These are phyloP conservation scores for Liriodendron chinense DNA, from an alignment of 164 flowering plant species.

Conservation along the genomic window DNA sequence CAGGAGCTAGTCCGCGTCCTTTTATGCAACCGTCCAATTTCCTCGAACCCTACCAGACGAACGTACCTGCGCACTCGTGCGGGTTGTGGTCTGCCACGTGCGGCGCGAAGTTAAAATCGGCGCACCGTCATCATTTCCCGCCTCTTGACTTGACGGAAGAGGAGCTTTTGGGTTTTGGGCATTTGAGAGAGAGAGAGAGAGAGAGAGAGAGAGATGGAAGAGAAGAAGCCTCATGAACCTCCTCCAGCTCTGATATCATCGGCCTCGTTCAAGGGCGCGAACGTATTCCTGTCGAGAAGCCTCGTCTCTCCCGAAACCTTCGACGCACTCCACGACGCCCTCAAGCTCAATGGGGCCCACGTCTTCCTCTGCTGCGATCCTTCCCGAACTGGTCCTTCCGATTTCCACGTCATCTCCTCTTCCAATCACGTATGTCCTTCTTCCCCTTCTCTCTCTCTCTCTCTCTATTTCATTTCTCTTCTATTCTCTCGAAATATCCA, in stretches of 20 bases:
- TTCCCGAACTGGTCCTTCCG: slow-evolving; percentile 54
- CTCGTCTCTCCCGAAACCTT: slow-evolving; percentile 80
- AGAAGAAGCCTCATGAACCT: background rate
- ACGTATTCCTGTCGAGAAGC: slow-evolving; percentile 80
- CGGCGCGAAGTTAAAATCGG: background rate
- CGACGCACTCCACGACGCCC: slow-evolving; percentile 82
- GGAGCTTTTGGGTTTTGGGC: background rate
- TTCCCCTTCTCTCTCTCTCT: background rate
- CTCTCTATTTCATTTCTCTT: no score
- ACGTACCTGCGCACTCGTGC: background rate
- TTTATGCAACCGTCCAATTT: no score
- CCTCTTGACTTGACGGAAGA: background rate
- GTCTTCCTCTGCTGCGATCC: slow-evolving; percentile 85
- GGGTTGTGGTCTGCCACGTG: background rate
- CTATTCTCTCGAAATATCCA: background rate
- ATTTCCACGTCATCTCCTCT: slow-evolving; percentile 82
- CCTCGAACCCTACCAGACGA: no score
- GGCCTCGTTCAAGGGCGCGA: slow-evolving; percentile 61
- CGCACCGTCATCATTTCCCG: background rate
- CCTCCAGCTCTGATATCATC: slow-evolving; percentile 23
- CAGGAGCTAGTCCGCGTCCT: no score
- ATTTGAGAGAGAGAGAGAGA: background rate
- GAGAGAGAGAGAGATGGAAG: background rate
- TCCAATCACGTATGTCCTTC: slow-evolving; percentile 49
- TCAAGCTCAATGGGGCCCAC: slow-evolving; percentile 71